These are phyloP conservation scores for Suillus hirtellus DNA, from an alignment of 768 basidiomycete species.

Conservation along the genomic window DNA sequence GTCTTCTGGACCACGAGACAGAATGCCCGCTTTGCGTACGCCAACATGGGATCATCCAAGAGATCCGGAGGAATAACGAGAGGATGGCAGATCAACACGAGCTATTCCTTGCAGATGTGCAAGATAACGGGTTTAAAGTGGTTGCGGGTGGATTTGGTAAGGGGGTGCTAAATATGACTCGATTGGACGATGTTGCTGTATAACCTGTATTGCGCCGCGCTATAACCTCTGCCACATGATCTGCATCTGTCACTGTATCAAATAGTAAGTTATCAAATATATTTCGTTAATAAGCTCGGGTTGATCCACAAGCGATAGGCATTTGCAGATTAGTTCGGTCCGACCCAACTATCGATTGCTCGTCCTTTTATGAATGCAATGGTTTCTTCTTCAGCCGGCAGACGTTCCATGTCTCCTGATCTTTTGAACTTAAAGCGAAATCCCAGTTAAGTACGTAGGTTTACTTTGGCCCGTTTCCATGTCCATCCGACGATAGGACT, in stretches of 20 bases:
- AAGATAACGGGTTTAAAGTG: constrained; percentile 66
- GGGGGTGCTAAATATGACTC: constrained; percentile 51
- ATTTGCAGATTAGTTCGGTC: neutral
- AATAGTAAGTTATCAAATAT: neutral
- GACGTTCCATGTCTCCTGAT: neutral
- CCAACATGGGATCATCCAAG: constrained; percentile 85
- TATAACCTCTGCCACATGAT: neutral
- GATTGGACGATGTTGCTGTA: constrained; percentile 26
- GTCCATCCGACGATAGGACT: neutral
- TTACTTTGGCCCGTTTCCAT: neutral
- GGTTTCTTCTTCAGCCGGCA: neutral
- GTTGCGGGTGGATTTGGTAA: constrained; percentile 71
- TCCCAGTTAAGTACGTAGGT: no score
- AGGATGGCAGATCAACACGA: constrained; percentile 81
- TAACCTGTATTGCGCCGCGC: constrained; percentile 4
- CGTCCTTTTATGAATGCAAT: neutral
- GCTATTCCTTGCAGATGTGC: constrained; percentile 74
- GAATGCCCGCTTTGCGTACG: constrained; percentile 90
- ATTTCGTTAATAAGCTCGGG: neutral
- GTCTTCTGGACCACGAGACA: constrained; percentile 83
- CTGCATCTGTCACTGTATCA: neutral
- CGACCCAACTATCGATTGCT: neutral
- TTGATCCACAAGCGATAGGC: neutral
- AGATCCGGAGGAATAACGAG: constrained; percentile 86
- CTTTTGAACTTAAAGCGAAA: no score